phyloP scores from a whole-genome alignment of 306 rosid species.

The Rosa chinensis region DNA sequence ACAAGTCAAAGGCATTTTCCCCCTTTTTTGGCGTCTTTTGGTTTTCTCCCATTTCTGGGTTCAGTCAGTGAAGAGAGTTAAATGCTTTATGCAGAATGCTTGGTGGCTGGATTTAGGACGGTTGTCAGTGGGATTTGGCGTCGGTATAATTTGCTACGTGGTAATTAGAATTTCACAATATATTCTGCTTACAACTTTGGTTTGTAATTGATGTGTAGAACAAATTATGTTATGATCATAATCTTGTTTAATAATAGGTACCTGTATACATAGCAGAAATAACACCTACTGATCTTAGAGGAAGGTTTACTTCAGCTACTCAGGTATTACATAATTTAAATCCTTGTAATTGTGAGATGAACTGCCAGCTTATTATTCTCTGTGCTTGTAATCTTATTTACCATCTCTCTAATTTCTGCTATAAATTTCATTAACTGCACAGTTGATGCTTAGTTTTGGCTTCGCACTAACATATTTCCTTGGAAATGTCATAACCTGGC shows the following conservation, averaged over 20 bases:
- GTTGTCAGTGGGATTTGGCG: conserved; percentile 28
- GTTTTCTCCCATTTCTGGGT: not conserved
- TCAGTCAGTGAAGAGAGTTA: not conserved
- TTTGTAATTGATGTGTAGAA: not conserved
- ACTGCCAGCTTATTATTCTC: not conserved
- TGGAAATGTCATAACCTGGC: conserved; percentile 41
- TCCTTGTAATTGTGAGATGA: not conserved
- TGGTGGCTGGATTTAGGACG: conserved; percentile 43
- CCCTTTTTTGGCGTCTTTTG: too few species aligned
- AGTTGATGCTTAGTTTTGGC: conserved; percentile 23
- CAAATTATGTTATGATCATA: not conserved
- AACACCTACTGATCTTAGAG: conserved; percentile 38
- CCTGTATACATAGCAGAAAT: conserved; percentile 46
- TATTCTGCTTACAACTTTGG: not conserved
- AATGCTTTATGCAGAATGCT: conserved; percentile 30
- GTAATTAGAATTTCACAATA: conserved; percentile 14
- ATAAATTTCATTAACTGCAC: not conserved
- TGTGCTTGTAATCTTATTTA: not conserved
- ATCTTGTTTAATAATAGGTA: conserved; percentile 20
- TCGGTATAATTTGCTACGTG: conserved; percentile 32
- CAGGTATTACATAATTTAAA: conserved; percentile 18
- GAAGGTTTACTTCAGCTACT: conserved; percentile 26
- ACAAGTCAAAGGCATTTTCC: too few species aligned
- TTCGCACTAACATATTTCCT: conserved; percentile 22
- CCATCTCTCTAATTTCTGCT: not conserved